Evolutionary conservation across 2,329 filamentous ascomycete species (phyloP), one percentile per base, ranked within the genome.

Genomic region (Rutstroemia sp.): DNA sequence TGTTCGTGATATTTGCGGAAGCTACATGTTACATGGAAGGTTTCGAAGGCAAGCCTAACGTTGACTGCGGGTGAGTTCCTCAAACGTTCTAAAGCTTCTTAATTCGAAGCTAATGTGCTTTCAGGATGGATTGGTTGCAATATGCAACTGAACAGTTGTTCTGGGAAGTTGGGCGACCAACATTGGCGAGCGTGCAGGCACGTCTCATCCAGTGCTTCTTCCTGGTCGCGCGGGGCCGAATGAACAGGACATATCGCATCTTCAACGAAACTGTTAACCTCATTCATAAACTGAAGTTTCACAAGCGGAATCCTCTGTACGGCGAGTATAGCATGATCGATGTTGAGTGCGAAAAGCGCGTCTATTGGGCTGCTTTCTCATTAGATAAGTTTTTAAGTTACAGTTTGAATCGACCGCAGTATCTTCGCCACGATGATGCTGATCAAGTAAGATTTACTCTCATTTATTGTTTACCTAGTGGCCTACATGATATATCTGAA

Each of bases 291-390:
- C 64, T 71, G 10, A 69, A 66, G 6, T 59, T 71, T 4, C 65
- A 65, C 60, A 45, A 62, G 42, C 59, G 63, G 34, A 23, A 58
- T 4, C 52, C 67, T 14, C 57, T 64, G 1, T 50, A 58, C 4
- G 59, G 62, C 5, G 61, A 59, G 5, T 47, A 61, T 2, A 71
- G 75, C 57, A 68, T 72, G 17, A 64, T 75, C n/a, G 69, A 73
- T 30, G 63, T 70, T 4, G 77, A 82, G 59, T 75, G 76, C 45
- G 73, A 78, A 3, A 77, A 77, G 59, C 71, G 79, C 16, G 73
- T 81, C 0, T 86, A 87, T 49, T 87, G 83, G 84, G 80, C 79
- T 36, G 79, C 80, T 0, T 87, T 86, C 63, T 79, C 76, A 12
- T 69, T 87, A 3, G 82, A 87, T 63, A 82, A 80, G 51, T 86